Conservation (phyloP, 345 rosid genomes). For the Lepidium aucheri region DNA sequence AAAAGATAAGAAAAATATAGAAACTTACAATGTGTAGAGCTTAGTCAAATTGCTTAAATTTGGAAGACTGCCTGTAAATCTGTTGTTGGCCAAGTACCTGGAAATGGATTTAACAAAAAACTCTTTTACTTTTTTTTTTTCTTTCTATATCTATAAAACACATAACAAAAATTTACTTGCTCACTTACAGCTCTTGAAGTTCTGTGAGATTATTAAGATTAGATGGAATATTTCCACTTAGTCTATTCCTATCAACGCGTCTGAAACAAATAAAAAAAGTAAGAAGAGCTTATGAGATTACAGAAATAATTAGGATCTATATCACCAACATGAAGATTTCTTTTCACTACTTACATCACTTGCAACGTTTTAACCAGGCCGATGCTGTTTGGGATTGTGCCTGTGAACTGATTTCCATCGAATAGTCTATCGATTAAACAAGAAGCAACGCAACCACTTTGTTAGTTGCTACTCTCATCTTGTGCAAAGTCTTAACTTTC, state of each 20-base stretch:
- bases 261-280: slow-evolving; percentile 29
- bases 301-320: not conserved
- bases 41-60: slow-evolving; percentile 38
- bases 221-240: slow-evolving; percentile 46
- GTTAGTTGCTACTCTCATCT: no score
- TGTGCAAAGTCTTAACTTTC: no score
- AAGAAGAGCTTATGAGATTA: not conserved
- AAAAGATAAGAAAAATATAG: not conserved
- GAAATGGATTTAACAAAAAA: slow-evolving; percentile 10
- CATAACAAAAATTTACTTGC: not conserved
- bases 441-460: no score
- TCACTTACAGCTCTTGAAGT: slow-evolving; percentile 57
- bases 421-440: no score
- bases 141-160: not conserved
- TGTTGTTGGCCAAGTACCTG: slow-evolving; percentile 71
- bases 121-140: not conserved
- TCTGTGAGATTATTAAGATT: slow-evolving; percentile 47
- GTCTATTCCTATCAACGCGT: slow-evolving; percentile 64
- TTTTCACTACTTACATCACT: no score
- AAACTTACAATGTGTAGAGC: slow-evolving; percentile 62
- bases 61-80: slow-evolving; percentile 52
- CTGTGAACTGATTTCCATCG: no score
- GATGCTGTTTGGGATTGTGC: no score
- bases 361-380: no score
- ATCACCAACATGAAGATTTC: no score